Base-by-base conservation (phyloP, 495 filamentous ascomycete genomes). In the Hypoxylon perforatum region DNA sequence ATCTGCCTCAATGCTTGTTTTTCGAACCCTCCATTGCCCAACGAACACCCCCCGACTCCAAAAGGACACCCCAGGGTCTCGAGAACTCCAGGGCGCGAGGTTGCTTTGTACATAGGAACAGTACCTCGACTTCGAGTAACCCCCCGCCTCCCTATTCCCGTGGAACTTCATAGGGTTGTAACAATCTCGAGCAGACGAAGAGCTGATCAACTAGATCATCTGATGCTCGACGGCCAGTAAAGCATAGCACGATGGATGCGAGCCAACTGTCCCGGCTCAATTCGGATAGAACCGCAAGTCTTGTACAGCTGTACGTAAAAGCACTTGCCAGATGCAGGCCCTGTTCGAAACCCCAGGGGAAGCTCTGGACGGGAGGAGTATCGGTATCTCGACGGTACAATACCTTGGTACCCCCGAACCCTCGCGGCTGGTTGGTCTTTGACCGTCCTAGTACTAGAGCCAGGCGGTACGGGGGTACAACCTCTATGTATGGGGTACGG, bases 151-250 rank as follows among this genome's bases (percentile, higher is more conserved):
- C 56, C 48, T 53, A 58, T 63, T 33, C 36, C 47, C 60, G 18
- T 38, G 44, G 60, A 23, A 47, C 54, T 57, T 59, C 59, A 58
- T 61, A 64, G 44, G 60, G 60, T 63, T 52, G 65, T 69, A 69
- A 47, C 66, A 64, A 58, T 55, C 45, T 51, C 19, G 23, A 68
- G 55, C 30, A 64, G 60, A 69, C 45, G 51, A 64, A 33, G 66
- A 69, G 66, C 66, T 57, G 66, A 69, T 69, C 66, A 69, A 52
- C 61, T 64, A 63, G 60, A 69, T 69, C 66, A 69, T 64, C 66
- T 69, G 66, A 64, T 69, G 23, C 55, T 53, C 33, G 15, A 52
- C 44, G 56, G 61, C 66, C 66, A 69, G 66, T 69, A 59, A 69
- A 60, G 59, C 65, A 51, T 56, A 60, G 56, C 59, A 56, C 10